Evolutionary conservation across 306 rosid species (phyloP).

Genomic region (Ammopiptanthus mongolicus): DNA sequence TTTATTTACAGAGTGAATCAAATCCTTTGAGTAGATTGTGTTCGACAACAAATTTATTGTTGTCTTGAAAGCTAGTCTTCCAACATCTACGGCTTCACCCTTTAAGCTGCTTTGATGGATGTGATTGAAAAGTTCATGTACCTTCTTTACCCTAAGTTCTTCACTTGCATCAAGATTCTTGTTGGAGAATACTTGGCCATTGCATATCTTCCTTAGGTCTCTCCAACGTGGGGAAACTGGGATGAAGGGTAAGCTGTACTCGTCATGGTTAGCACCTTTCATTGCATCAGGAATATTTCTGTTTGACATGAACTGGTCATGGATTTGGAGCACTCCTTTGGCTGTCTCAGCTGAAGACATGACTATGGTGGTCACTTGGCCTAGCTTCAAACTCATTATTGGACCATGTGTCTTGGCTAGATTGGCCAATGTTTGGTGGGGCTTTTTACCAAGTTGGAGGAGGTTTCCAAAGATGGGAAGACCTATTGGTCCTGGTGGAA

Average conservation of each 20-base stretch:
- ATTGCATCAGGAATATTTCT: slow-evolving; percentile 31
- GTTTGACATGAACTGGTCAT: slow-evolving; percentile 37
- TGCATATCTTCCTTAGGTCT: slow-evolving; percentile 36
- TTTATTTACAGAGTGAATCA: slow-evolving; percentile 1
- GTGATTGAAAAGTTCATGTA: slow-evolving; percentile 17
- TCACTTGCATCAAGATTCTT: slow-evolving; percentile 32
- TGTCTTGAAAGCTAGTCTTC: slow-evolving; percentile 32
- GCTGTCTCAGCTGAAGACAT: slow-evolving; percentile 39
- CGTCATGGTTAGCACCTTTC: slow-evolving; percentile 20
- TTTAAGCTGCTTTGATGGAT: not conserved
- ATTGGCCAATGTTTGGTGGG: slow-evolving; percentile 41
- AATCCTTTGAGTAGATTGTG: slow-evolving; percentile 43
- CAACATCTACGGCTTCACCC: slow-evolving; percentile 40
- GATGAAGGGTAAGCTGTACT: slow-evolving; percentile 27
- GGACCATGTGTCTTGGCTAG: slow-evolving; percentile 45
- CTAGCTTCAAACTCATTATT: slow-evolving; percentile 42
- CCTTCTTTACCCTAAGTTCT: not conserved
- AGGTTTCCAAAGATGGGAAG: slow-evolving; percentile 52
- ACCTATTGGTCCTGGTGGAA: slow-evolving; percentile 55
- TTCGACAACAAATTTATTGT: slow-evolving; percentile 37
- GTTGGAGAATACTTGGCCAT: slow-evolving; percentile 21
- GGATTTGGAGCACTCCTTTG: slow-evolving; percentile 36
- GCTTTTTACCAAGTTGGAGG: slow-evolving; percentile 43
- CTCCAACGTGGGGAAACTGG: slow-evolving; percentile 38
- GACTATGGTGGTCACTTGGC: slow-evolving; percentile 41